phyloP scores from a whole-genome alignment of 805 yeast genomes.

The Metschnikowia similis region DNA sequence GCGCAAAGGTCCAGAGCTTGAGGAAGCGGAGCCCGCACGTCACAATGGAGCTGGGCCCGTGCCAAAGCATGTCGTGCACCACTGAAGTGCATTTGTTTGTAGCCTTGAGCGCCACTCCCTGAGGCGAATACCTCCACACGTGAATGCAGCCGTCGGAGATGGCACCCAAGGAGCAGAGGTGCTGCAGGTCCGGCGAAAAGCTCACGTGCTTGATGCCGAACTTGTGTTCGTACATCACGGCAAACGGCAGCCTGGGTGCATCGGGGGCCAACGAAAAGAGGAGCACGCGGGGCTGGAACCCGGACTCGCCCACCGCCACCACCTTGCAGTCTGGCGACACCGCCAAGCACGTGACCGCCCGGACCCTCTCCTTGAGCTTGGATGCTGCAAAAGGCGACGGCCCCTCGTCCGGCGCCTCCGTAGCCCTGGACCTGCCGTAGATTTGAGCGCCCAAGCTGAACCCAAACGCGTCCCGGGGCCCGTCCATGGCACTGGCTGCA shows the following conservation, averaged over 20 bases:
- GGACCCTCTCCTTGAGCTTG: constrained; percentile 38
- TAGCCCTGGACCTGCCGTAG: constrained; percentile 10
- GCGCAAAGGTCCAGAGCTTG: constrained; percentile 53
- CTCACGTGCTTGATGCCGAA: constrained; percentile 56
- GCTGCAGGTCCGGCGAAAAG: constrained; percentile 56
- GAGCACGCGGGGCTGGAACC: constrained; percentile 63
- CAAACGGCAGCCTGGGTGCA: constrained; percentile 46
- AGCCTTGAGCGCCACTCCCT: constrained; percentile 29
- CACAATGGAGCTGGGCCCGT: constrained; percentile 29
- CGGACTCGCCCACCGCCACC: constrained; percentile 68
- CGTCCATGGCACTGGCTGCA: background rate
- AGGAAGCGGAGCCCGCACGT: constrained; percentile 61
- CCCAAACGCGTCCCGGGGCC: constrained; percentile 33
- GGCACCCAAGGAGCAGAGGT: constrained; percentile 59
- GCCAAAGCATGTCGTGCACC: constrained; percentile 56
- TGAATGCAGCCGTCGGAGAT: constrained; percentile 65
- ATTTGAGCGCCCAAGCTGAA: constrained; percentile 19
- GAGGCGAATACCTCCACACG: constrained; percentile 47
- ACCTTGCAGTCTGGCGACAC: constrained; percentile 50
- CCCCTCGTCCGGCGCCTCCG: background rate
- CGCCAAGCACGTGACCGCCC: constrained; percentile 54
- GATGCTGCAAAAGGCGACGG: background rate
- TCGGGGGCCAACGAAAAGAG: constrained; percentile 54
- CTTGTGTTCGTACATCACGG: constrained; percentile 55
- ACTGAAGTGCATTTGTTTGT: constrained; percentile 62